Evolutionary conservation across 129 eudicot species (phyloP).

Genomic region (Daucus carota): DNA sequence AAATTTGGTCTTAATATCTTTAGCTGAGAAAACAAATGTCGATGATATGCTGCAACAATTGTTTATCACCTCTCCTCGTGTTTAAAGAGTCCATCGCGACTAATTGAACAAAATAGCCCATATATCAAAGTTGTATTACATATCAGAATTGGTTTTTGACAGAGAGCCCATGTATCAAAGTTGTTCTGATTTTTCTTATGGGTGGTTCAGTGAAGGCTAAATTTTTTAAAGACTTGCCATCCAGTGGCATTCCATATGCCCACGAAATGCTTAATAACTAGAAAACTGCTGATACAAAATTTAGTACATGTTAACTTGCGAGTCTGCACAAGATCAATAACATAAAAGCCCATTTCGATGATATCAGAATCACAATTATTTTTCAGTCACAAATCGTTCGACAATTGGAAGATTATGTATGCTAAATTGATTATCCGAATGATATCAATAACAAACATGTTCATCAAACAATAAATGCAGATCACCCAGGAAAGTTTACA

Average conservation of each 20-base stretch:
- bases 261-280: not conserved
- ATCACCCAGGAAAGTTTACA: not conserved
- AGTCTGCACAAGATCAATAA: not conserved
- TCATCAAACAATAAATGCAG: not conserved
- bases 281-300: not conserved
- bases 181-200: not conserved
- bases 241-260: not conserved
- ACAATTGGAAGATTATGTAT: not conserved
- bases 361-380: not conserved
- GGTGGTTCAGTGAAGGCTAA: not conserved
- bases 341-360: not conserved
- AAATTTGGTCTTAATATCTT: too few relatives aligned
- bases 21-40: too few relatives aligned
- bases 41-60: too few relatives aligned
- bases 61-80: too few relatives aligned
- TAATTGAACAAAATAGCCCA: too few relatives aligned
- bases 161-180: not conserved
- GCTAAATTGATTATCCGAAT: not conserved
- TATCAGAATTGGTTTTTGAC: not conserved
- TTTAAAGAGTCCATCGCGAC: too few relatives aligned
- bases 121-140: too few relatives aligned
- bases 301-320: not conserved
- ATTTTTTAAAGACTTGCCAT: not conserved
- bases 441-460: not conserved
- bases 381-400: not conserved